Evolutionary conservation across 345 rosid genomes (phyloP), one percentile per base, ranked within the genome.

Genomic region (Cardamine resedifolia): DNA sequence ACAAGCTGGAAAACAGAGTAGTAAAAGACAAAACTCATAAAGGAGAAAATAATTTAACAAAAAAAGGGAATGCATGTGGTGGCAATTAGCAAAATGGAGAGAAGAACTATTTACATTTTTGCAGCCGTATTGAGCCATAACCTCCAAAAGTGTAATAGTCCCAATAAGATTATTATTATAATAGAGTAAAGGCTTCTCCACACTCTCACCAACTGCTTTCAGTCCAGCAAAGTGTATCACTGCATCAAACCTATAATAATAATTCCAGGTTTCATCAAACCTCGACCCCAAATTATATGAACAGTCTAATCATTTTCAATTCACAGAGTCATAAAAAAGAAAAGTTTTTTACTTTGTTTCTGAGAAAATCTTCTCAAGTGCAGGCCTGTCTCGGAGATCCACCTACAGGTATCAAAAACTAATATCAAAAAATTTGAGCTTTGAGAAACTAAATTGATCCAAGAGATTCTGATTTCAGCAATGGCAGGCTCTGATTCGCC

Each of bases 201-300:
- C 93, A 80, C 98, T 94, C 85, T 94, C 96, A 67, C 97, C 98
- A 15, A 91, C 98, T 14, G 98, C 97, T 83, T 94, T 94, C 38
- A 91, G 87, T 78, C 98, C 98, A 84, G 98, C 98, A 83, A 94
- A 89, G 73, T 94, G 98, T 60, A 94, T 88, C 73, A 91, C 98
- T 73, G 93, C 91, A 83, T 94, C 97, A 80, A 91, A 91, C 84
- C 98, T 94, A 77, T 23, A 43, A 72, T 31, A 58, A 57, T 60
- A 26, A 34, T 69, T 60, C 61, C 73, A n/a, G n/a, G n/a, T n/a
- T n/a, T n/a, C n/a, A n/a, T n/a, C n/a, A n/a, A n/a, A n/a, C n/a
- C n/a, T n/a, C n/a, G n/a, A 68, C 6, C 43, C 24, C 3, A 27
- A 72, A 63, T 26, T 36, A 73, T 57, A 47, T 14, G 10, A 47